A percentile compares a stretch with the other conserved stretches of the same genome.
phyloP scores from a whole-genome alignment of 305 asterid genomes.

The Stenogyne calaminthoides region DNA sequence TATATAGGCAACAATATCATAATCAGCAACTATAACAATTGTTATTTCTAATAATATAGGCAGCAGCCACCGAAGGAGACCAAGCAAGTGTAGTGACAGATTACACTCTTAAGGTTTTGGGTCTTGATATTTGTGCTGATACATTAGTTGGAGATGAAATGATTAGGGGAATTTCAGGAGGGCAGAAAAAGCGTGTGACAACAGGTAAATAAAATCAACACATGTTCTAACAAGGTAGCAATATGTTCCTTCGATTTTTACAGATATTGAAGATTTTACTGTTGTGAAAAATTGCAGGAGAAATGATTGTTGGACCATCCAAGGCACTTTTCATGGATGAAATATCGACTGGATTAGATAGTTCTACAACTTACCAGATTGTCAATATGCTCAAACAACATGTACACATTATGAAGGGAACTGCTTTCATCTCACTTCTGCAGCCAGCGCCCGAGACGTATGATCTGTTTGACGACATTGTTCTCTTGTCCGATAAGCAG shows the following conservation, averaged over 20 bases:
- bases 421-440: conserved; percentile 76
- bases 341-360: conserved; percentile 92
- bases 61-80: conserved; percentile 74
- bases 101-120: conserved; percentile 57
- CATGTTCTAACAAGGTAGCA: too few relatives aligned
- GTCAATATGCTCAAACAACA: conserved; percentile 62
- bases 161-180: conserved; percentile 93
- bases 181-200: conserved; percentile 83
- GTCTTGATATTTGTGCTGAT: conserved; percentile 80
- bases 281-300: conserved; percentile 47
- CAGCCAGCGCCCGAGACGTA: conserved; percentile 95
- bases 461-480: conserved; percentile 78
- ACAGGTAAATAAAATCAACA: conserved; percentile 58
- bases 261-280: neutral
- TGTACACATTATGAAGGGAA: conserved; percentile 69
- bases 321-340: conserved; percentile 88
- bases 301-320: conserved; percentile 87
- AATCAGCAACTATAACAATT: too few relatives aligned
- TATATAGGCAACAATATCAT: too few relatives aligned
- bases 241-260: too few relatives aligned
- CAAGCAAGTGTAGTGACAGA: conserved; percentile 69
- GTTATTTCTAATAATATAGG: too few relatives aligned
- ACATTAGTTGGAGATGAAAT: conserved; percentile 80
- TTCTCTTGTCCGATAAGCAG: conserved; percentile 69
- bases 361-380: conserved; percentile 84